A percentile compares a stretch with the other conserved stretches of the same genome.
phyloP scores from a whole-genome alignment of 106 monocot genomes.

The Dendrobium nobile region DNA sequence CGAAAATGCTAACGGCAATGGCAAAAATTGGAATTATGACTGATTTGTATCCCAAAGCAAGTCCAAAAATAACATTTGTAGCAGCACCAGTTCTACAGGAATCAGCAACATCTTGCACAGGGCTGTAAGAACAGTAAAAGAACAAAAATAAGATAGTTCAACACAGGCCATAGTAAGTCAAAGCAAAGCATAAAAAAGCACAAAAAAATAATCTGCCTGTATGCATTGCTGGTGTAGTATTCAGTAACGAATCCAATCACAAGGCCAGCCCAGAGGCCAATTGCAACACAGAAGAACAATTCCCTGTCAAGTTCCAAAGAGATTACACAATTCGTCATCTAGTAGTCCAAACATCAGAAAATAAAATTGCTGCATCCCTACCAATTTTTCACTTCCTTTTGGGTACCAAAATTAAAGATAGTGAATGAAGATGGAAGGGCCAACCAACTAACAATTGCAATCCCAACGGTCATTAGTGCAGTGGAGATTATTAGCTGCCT shows the following conservation, averaged over 20 bases:
- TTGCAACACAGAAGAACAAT: constrained; percentile 44
- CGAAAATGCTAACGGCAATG: constrained; percentile 60
- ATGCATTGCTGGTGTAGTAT: constrained; percentile 50
- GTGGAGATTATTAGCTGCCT: constrained; percentile 76
- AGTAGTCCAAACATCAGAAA: neutral
- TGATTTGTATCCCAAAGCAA: constrained; percentile 72
- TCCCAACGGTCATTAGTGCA: constrained; percentile 70
- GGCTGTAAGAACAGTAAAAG: constrained; percentile 22
- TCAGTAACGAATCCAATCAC: constrained; percentile 45
- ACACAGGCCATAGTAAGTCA: neutral
- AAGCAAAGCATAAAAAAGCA: neutral
- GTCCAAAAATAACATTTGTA: constrained; percentile 68
- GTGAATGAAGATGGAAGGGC: constrained; percentile 59
- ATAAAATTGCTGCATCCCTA: constrained; percentile 13
- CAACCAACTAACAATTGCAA: constrained; percentile 53
- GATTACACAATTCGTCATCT: neutral
- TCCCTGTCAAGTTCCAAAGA: constrained; percentile 17
- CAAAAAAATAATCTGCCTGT: constrained; percentile 13
- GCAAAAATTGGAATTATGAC: constrained; percentile 73
- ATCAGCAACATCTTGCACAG: constrained; percentile 76
- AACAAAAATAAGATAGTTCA: neutral
- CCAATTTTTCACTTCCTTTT: constrained; percentile 77
- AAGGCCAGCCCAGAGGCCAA: constrained; percentile 43
- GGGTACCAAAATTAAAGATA: constrained; percentile 50
- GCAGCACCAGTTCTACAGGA: constrained; percentile 73